Conservation (phyloP, 129 eudicot species). For the Heracleum sosnowskyi region DNA sequence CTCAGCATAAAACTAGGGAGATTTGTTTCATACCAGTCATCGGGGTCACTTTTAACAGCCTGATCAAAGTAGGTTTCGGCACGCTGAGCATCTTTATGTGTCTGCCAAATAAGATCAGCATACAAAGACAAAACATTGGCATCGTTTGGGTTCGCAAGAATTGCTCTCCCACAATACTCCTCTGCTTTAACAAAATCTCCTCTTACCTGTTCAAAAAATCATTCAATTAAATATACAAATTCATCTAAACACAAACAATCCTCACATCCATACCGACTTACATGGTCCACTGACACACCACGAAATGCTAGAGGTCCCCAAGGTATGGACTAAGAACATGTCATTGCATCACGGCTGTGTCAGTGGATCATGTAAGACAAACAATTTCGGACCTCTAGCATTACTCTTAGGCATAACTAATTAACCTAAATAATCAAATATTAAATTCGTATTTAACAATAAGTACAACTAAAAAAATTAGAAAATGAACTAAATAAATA, state of each 20-base stretch:
- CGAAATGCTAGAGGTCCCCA: background rate
- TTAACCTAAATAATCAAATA: too few species aligned
- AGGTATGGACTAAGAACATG: background rate
- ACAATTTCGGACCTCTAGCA: background rate
- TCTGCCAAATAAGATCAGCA: constrained; percentile 56
- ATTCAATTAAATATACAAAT: background rate
- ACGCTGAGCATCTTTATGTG: constrained; percentile 55
- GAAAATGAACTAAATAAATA: background rate
- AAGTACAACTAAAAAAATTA: background rate
- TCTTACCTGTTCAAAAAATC: constrained; percentile 21
- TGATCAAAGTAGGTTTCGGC: constrained; percentile 68
- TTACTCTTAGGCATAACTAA: background rate
- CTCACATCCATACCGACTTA: background rate
- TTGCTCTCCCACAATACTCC: constrained; percentile 56
- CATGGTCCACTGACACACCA: background rate
- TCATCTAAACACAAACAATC: background rate
- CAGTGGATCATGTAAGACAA: background rate
- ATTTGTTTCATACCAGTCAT: constrained; percentile 48
- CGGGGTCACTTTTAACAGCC: constrained; percentile 68
- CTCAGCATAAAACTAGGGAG: background rate
- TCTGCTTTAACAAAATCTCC: constrained; percentile 48
- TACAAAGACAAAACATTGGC: constrained; percentile 38
- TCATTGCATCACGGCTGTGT: too few species aligned
- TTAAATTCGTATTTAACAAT: background rate
- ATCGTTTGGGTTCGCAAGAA: constrained; percentile 37